A percentile compares a stretch with the other conserved stretches of the same genome.
These are phyloP conservation scores for Syzygium jambos DNA, from an alignment of 345 rosid species.

Conservation along the genomic window DNA sequence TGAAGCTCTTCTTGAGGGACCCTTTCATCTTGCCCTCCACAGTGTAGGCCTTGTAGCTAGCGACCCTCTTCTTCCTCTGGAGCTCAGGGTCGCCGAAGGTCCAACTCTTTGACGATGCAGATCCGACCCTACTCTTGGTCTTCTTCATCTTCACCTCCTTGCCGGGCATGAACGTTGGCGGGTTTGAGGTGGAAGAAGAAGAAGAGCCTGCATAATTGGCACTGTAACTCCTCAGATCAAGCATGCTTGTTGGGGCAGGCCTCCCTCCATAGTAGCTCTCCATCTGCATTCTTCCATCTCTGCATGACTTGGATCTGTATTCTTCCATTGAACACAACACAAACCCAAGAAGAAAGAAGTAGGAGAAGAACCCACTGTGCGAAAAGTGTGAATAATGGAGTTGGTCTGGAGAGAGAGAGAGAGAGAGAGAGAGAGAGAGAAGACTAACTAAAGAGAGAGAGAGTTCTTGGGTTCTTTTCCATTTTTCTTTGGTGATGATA, in stretches of 20 bases:
- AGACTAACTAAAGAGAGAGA: neutral
- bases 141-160: constrained; percentile 45
- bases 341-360: neutral
- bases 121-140: constrained; percentile 31
- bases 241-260: constrained; percentile 41
- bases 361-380: neutral
- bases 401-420: neutral
- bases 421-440: neutral
- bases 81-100: constrained; percentile 74
- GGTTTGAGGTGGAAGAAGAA: neutral
- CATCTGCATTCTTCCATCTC: constrained; percentile 25
- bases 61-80: constrained; percentile 91
- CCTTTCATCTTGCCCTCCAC: constrained; percentile 92
- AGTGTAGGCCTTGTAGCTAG: constrained; percentile 67
- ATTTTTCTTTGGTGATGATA: neutral
- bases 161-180: neutral
- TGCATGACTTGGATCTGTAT: constrained; percentile 53
- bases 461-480: neutral
- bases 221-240: constrained; percentile 54
- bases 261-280: constrained; percentile 19
- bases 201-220: constrained; percentile 15
- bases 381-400: neutral
- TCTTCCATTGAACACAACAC: constrained; percentile 22
- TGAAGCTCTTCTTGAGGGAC: constrained; percentile 72
- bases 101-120: constrained; percentile 46